A percentile compares a stretch with the other conserved stretches of the same genome.
phyloP scores from a whole-genome alignment of 2,329 filamentous ascomycete genomes.

The Pseudogymnoascus sp. region DNA sequence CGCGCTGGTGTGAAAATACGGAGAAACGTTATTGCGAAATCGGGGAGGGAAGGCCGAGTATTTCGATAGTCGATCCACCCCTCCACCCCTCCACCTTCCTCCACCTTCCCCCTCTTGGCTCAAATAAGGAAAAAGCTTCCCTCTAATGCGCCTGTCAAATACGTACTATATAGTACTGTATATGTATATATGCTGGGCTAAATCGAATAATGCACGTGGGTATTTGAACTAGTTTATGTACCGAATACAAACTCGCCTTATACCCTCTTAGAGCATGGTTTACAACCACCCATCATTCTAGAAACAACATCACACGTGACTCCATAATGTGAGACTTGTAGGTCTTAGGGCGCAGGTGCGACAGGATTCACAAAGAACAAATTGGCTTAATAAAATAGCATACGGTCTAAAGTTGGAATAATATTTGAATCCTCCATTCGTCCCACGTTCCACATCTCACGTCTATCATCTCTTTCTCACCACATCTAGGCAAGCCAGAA shows the following conservation, averaged over 20 bases:
- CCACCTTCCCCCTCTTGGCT: neutral
- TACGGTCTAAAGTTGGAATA: conserved; percentile 7
- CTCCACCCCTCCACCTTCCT: neutral
- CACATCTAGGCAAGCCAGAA: conserved; percentile 44
- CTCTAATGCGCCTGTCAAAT: conserved; percentile 2
- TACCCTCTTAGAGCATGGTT: neutral
- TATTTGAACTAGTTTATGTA: neutral
- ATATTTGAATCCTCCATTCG: neutral
- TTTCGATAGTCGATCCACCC: neutral
- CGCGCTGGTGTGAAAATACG: neutral
- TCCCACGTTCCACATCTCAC: neutral
- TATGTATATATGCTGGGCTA: neutral
- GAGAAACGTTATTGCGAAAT: neutral
- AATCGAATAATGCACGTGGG: neutral
- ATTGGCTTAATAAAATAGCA: conserved; percentile 9
- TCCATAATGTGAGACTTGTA: neutral
- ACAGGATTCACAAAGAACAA: neutral
- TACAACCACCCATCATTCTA: neutral
- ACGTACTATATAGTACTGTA: neutral
- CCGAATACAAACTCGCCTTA: neutral
- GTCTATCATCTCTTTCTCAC: neutral
- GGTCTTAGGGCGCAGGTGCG: neutral
- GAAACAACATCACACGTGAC: neutral
- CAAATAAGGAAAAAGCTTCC: neutral
- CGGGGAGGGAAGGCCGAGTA: neutral